Conservation (phyloP, 78 protist species). For the Isochrysis galbana region DNA sequence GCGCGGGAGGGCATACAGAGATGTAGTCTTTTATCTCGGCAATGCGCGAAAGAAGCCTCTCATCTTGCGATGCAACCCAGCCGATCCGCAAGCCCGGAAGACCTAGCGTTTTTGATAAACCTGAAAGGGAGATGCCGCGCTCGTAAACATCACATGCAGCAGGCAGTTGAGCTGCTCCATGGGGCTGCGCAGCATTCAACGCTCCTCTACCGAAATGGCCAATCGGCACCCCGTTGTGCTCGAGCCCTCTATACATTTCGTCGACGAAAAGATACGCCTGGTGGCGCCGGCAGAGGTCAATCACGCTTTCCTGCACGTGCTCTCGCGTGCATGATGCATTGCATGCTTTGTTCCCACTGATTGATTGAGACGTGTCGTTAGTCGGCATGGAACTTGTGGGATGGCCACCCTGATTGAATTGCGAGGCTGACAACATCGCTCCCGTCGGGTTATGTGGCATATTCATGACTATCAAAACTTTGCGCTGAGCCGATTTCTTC, state of each 20-base stretch:
- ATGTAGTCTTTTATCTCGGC: neutral
- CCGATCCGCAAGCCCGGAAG: constrained; percentile 9
- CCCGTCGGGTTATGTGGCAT: constrained; percentile 22
- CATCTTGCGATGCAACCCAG: neutral
- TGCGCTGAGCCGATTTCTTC: neutral
- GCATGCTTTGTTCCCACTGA: too few relatives aligned
- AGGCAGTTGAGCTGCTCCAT: neutral
- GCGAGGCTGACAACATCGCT: neutral
- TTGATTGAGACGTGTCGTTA: too few relatives aligned
- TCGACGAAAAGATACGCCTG: neutral
- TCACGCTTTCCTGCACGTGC: too few relatives aligned
- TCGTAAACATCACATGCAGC: neutral
- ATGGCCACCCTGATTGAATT: neutral
- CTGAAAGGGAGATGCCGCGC: neutral
- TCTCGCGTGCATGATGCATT: too few relatives aligned
- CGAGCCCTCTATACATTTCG: constrained; percentile 31
- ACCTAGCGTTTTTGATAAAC: neutral
- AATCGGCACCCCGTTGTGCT: too few relatives aligned
- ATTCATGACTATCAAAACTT: neutral
- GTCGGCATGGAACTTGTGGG: too few relatives aligned
- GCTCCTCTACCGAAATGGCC: too few relatives aligned
- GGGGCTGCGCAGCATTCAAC: too few relatives aligned
- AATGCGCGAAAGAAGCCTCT: neutral
- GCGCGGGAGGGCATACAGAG: neutral
- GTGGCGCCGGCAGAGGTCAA: neutral